phyloP scores from a whole-genome alignment of 2,329 filamentous ascomycete species.

The Dactylellina sp. region DNA sequence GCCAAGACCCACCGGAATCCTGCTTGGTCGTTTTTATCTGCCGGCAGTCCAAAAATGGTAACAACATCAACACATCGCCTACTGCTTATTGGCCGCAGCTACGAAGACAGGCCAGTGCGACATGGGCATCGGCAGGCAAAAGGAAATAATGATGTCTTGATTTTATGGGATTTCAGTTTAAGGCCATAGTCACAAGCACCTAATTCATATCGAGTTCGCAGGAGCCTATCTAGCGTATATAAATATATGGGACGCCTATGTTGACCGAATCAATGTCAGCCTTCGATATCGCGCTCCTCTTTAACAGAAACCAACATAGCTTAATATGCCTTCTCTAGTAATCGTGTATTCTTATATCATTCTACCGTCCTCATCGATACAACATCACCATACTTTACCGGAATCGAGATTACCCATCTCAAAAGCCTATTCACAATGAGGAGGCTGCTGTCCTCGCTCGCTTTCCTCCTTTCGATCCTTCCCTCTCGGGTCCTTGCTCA shows the following conservation, averaged over 20 bases:
- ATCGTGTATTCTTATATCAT: not conserved
- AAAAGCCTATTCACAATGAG: constrained; percentile 17
- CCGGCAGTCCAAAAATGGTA: constrained; percentile 34
- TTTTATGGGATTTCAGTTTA: too few relatives aligned
- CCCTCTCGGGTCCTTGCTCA: constrained; percentile 3
- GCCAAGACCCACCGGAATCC: constrained; percentile 2
- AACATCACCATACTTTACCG: not conserved
- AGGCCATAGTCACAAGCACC: not conserved
- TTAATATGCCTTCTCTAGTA: too few relatives aligned
- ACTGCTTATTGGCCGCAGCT: constrained; percentile 1
- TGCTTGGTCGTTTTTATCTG: constrained; percentile 21
- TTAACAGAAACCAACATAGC: too few relatives aligned
- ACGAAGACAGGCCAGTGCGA: not conserved
- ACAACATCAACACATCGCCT: constrained; percentile 39
- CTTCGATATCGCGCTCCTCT: too few relatives aligned
- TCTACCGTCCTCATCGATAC: not conserved
- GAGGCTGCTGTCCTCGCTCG: not conserved
- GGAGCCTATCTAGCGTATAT: too few relatives aligned
- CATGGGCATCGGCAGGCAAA: not conserved
- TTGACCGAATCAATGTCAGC: too few relatives aligned
- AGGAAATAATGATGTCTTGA: not conserved
- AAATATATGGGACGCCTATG: too few relatives aligned
- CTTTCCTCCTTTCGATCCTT: constrained; percentile 2
- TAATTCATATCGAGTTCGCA: constrained; percentile 1
- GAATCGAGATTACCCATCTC: not conserved